Evolutionary conservation across 768 basidiomycete genomes (phyloP).

Genomic region (Leccinum uliginosum): DNA sequence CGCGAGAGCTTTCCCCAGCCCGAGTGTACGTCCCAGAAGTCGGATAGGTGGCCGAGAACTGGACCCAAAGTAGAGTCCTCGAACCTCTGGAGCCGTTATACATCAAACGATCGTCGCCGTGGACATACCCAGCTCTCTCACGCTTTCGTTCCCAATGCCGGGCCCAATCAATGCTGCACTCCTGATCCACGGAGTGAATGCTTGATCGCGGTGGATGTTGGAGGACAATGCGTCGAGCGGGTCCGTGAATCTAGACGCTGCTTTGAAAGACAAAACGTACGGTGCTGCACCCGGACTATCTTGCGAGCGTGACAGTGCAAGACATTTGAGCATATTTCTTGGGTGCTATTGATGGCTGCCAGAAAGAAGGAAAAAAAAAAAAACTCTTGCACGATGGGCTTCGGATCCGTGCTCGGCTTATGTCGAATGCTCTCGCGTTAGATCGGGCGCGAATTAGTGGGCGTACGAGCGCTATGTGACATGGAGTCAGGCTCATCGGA

Average conservation of each 20-base stretch:
- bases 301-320: conserved; percentile 39
- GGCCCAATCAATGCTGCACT: conserved; percentile 24
- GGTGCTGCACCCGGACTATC: conserved; percentile 46
- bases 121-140: conserved; percentile 11
- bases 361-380: too few relatives aligned
- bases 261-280: conserved; percentile 44
- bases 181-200: conserved; percentile 25
- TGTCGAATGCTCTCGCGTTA: conserved; percentile 26
- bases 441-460: conserved; percentile 21
- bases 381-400: conserved; percentile 37
- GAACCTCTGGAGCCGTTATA: conserved; percentile 6
- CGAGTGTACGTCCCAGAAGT: conserved; percentile 13
- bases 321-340: conserved; percentile 41
- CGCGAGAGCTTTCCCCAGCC: conserved; percentile 10
- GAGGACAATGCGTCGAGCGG: conserved; percentile 16
- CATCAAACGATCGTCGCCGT: conserved; percentile 24
- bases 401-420: conserved; percentile 33
- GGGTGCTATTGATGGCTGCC: conserved; percentile 45
- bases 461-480: conserved; percentile 14
- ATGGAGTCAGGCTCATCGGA: conserved; percentile 30
- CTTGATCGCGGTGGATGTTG: conserved; percentile 21
- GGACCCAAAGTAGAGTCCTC: conserved; percentile 18
- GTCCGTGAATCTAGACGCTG: conserved; percentile 35
- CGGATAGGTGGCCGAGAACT: conserved; percentile 11
- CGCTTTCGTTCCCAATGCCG: conserved; percentile 22